Base-by-base conservation (phyloP, 2,329 filamentous ascomycete genomes). In the Trichoderma harzianum region DNA sequence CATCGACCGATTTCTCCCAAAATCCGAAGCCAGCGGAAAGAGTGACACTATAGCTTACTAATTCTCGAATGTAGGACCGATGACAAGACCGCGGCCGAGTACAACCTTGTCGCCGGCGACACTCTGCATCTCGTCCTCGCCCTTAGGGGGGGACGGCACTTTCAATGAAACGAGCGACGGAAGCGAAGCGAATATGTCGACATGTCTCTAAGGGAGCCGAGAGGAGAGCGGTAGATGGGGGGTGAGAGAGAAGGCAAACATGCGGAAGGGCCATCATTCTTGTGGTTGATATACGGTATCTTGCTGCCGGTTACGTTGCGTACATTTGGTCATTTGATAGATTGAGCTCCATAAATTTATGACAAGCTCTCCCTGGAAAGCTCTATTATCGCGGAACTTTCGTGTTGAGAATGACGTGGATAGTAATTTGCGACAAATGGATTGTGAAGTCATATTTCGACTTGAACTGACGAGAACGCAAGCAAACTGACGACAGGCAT, bases 51-150 rank as follows among this genome's bases (percentile, higher is more conserved):
- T 18, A 62, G 53, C 51, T 65, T 63, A 61, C 67, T 65, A 28
- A 72, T 57, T 30, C 30, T 32, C 30, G 57, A 8, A 26, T 51
- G 63, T 74, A 98, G 95, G 94, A 90, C 91, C 80, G 96, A 99
- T 80, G 95, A 98, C 78, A 97, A 97, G 84, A 95, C 94, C 12
- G 95, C 96, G 7, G 86, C 88, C 69, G 95, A 98, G 78, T 98
- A 98, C 82, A 90, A 89, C 75, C 93, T 99, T 74, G 93, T 96
- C 81, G 94, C 94, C 70, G 96, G 96, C 72, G 93, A 94, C 74
- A 99, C 95, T 43, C 87, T 99, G 77, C 96, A 99, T 87, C 86
- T 99, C 79, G 96, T 99, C 66, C 91, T 99, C 76, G 97, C 96
- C 57, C 90, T 99, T 73, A 90, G 96, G 80, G 96, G 96, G 70